These are phyloP conservation scores for Microstegium vimineum DNA, from an alignment of 176 grass and related monocot species.

Conservation along the genomic window DNA sequence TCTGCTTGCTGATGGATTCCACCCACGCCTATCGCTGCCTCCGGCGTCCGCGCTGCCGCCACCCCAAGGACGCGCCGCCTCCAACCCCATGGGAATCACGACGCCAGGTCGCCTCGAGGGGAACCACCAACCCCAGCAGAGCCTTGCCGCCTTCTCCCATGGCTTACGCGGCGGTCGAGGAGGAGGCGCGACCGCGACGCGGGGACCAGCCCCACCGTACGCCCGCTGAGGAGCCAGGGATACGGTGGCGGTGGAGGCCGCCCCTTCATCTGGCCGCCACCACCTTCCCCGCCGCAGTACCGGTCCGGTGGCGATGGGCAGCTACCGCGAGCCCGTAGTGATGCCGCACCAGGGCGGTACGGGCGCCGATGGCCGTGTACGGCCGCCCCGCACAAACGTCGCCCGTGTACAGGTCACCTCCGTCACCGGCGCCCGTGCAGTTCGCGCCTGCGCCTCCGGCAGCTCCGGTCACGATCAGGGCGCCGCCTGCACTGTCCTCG, in stretches of 20 bases:
- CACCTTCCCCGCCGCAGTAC: not conserved
- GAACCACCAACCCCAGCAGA: too few relatives aligned
- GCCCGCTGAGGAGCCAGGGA: not conserved
- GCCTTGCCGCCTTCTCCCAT: conserved; percentile 30
- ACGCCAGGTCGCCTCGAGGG: too few relatives aligned
- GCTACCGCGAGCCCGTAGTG: not conserved
- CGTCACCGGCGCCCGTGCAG: not conserved
- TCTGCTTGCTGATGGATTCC: too few relatives aligned
- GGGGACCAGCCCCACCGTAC: not conserved
- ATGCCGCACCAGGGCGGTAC: not conserved
- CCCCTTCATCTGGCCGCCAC: conserved; percentile 33
- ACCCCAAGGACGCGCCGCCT: too few relatives aligned
- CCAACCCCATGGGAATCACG: too few relatives aligned
- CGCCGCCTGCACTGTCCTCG: not conserved
- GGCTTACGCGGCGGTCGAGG: conserved; percentile 19
- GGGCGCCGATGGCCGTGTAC: not conserved
- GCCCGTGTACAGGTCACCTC: not conserved
- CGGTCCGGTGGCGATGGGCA: not conserved
- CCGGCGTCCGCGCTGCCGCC: too few relatives aligned
- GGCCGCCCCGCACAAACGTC: not conserved
- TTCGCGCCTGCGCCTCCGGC: not conserved
- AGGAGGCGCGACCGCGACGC: conserved; percentile 18
- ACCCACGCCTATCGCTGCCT: too few relatives aligned
- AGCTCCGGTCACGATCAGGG: not conserved
- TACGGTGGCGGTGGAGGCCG: not conserved